A percentile compares a stretch with the other conserved stretches of the same genome.
Evolutionary conservation across 108 stramenopile genomes (phyloP).

Genomic region (Fragilariopsis cylindrus): DNA sequence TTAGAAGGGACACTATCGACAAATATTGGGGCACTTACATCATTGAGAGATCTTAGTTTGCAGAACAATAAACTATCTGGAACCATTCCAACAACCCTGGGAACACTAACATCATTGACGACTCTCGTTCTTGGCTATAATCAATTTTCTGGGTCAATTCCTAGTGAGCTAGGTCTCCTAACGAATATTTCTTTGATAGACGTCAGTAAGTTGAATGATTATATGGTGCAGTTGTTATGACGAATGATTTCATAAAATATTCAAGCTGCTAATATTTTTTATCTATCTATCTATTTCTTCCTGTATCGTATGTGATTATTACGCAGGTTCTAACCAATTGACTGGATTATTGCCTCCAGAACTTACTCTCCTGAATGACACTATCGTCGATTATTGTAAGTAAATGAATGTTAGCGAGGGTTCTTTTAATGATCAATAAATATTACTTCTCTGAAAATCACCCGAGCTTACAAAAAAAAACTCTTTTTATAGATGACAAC

Average conservation of each 20-base stretch:
- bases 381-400: conserved; percentile 16
- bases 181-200: conserved; percentile 18
- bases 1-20: conserved; percentile 14
- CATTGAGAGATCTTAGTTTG: conserved; percentile 9
- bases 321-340: conserved; percentile 22
- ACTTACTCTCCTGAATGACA: conserved; percentile 10
- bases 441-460: neutral
- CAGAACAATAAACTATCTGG: conserved; percentile 18
- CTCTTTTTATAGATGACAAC: neutral
- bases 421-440: neutral
- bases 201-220: conserved; percentile 10
- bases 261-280: neutral
- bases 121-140: conserved; percentile 13
- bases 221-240: neutral
- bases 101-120: conserved; percentile 15
- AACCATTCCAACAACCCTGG: conserved; percentile 31
- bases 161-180: conserved; percentile 26
- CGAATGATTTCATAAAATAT: neutral
- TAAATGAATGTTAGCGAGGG: neutral
- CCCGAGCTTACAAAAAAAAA: neutral
- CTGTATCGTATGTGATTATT: neutral
- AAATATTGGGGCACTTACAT: neutral
- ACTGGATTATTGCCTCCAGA: conserved; percentile 23
- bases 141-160: conserved; percentile 22
- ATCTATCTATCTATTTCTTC: neutral